These are phyloP conservation scores for Ceratocystis colombiana DNA, from an alignment of 2,329 filamentous ascomycete species.

Conservation along the genomic window DNA sequence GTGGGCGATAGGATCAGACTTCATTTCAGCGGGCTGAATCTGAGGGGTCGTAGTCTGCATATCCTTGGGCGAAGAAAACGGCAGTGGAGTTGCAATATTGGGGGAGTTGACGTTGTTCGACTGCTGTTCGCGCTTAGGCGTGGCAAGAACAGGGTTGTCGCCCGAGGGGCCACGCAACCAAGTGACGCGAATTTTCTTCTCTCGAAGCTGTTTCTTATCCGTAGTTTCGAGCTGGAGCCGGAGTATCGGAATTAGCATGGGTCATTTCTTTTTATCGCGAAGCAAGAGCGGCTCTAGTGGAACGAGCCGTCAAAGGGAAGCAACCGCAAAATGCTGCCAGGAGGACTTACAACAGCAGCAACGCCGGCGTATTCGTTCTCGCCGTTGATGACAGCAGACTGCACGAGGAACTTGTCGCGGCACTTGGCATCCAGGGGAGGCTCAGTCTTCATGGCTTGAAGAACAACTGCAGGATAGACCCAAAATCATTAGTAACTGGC, in stretches of 20 bases:
- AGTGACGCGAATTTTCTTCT: conserved; percentile 89
- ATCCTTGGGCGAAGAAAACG: conserved; percentile 39
- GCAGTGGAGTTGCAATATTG: conserved; percentile 37
- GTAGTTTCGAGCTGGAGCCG: conserved; percentile 61
- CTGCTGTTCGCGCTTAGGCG: conserved; percentile 25
- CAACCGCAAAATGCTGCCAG: not conserved
- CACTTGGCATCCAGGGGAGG: conserved; percentile 78
- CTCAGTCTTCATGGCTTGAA: conserved; percentile 97
- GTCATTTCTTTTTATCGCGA: not conserved
- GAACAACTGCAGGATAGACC: conserved; percentile 53
- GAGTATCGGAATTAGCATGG: conserved; percentile 20
- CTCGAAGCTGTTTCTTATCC: conserved; percentile 68
- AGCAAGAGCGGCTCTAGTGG: not conserved
- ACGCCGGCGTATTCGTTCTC: conserved; percentile 79
- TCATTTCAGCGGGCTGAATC: conserved; percentile 26
- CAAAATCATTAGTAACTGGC: not conserved
- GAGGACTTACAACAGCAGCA: conserved; percentile 59
- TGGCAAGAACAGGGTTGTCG: conserved; percentile 28
- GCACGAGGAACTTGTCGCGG: conserved; percentile 95
- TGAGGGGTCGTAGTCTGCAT: conserved; percentile 30
- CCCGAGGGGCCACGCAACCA: conserved; percentile 53
- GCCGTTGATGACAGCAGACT: conserved; percentile 72
- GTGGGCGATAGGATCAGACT: conserved; percentile 15
- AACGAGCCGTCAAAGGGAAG: not conserved
- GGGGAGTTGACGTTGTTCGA: conserved; percentile 22